These are phyloP conservation scores for Aureobasidium sp. DNA, from an alignment of 2,329 filamentous ascomycete species.

Conservation along the genomic window DNA sequence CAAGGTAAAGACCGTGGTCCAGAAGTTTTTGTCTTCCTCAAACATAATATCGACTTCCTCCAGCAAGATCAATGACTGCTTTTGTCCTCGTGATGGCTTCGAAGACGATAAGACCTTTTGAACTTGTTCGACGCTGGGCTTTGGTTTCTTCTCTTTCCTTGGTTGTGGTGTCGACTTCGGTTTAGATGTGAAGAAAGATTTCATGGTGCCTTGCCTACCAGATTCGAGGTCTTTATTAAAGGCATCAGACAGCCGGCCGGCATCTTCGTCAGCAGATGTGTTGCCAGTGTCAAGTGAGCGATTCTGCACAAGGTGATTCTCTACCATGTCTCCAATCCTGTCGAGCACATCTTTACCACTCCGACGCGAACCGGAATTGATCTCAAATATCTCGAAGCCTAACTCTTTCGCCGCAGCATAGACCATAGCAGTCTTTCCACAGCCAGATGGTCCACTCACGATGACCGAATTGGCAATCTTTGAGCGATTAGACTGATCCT, in stretches of 20 bases:
- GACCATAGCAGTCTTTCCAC: constrained; percentile 87
- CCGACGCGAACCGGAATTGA: constrained; percentile 75
- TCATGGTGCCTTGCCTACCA: constrained; percentile 72
- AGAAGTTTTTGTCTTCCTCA: constrained; percentile 94
- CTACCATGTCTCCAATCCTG: constrained; percentile 91
- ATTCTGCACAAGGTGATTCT: constrained; percentile 78
- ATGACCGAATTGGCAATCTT: constrained; percentile 70
- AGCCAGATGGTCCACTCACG: constrained; percentile 81
- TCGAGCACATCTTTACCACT: constrained; percentile 88
- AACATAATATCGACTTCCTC: constrained; percentile 93
- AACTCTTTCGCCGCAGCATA: constrained; percentile 89
- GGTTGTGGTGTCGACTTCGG: constrained; percentile 22
- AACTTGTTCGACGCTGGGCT: constrained; percentile 23
- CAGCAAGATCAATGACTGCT: constrained; percentile 87
- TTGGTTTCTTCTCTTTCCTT: constrained; percentile 23
- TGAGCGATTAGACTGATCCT: constrained; percentile 22
- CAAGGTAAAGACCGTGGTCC: constrained; percentile 70
- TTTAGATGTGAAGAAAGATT: constrained; percentile 66
- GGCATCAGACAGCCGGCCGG: constrained; percentile 36
- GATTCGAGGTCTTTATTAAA: constrained; percentile 55
- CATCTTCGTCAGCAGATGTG: constrained; percentile 29
- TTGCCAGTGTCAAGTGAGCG: constrained; percentile 24
- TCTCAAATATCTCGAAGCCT: constrained; percentile 90
- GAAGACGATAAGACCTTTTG: constrained; percentile 22
- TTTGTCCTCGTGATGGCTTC: constrained; percentile 51